Evolutionary conservation across 2,329 filamentous ascomycete species (phyloP).

Genomic region (Pyricularia pennisetigena): DNA sequence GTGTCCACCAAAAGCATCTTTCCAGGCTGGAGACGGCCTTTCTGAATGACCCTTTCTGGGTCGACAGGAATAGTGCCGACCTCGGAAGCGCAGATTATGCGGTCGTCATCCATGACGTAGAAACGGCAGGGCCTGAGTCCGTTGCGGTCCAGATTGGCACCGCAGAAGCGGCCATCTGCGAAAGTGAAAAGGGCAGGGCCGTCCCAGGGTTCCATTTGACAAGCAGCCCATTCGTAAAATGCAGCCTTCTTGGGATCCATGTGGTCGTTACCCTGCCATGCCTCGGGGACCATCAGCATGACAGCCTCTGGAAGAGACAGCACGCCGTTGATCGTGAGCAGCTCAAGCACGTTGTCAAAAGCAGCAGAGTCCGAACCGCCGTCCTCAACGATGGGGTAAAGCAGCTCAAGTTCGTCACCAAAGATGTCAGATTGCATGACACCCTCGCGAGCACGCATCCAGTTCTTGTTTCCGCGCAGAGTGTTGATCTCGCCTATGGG

Average conservation of each 20-base stretch:
- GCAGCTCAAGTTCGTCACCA: slow-evolving; percentile 77
- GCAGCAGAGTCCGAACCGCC: slow-evolving; percentile 94
- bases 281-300: slow-evolving; percentile 98
- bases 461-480: slow-evolving; percentile 95
- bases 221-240: slow-evolving; percentile 98
- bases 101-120: slow-evolving; percentile 93
- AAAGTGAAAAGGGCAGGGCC: slow-evolving; percentile 95
- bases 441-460: slow-evolving; percentile 96
- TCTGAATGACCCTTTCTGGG: slow-evolving; percentile 81
- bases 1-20: slow-evolving; percentile 96
- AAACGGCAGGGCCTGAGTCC: slow-evolving; percentile 92
- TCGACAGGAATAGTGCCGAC: slow-evolving; percentile 90
- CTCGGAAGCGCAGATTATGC: slow-evolving; percentile 94
- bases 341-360: slow-evolving; percentile 92
- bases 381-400: slow-evolving; percentile 94
- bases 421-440: slow-evolving; percentile 90
- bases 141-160: slow-evolving; percentile 93
- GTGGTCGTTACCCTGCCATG: slow-evolving; percentile 85
- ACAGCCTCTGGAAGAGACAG: slow-evolving; percentile 91
- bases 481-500: slow-evolving; percentile 79
- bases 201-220: slow-evolving; percentile 99
- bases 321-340: slow-evolving; percentile 91
- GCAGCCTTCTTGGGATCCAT: slow-evolving; percentile 95
- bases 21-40: slow-evolving; percentile 86
- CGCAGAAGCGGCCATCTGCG: slow-evolving; percentile 91